These are phyloP conservation scores for Cubamyces lactineus DNA, from an alignment of 768 basidiomycete species.

Conservation along the genomic window DNA sequence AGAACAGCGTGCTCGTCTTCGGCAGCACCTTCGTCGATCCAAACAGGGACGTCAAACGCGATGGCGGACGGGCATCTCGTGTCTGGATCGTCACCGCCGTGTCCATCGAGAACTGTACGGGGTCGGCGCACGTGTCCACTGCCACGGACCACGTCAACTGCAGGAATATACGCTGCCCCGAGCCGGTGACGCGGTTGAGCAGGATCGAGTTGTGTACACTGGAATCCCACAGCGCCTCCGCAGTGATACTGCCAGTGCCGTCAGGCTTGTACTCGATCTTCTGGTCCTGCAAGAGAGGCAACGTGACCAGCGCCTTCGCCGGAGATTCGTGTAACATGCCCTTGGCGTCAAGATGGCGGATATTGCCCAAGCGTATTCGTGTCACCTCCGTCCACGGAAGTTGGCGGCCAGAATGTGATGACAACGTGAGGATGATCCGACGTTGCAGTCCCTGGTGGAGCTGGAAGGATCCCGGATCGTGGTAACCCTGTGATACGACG, in stretches of 20 bases:
- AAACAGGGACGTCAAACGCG: constrained; percentile 75
- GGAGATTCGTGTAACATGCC: constrained; percentile 80
- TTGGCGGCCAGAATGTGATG: constrained; percentile 87
- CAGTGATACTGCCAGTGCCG: constrained; percentile 73
- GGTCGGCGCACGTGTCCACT: constrained; percentile 82
- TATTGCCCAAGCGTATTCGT: constrained; percentile 77
- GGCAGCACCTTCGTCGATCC: constrained; percentile 75
- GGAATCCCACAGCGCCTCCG: constrained; percentile 89
- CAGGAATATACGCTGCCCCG: constrained; percentile 78
- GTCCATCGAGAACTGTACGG: constrained; percentile 89
- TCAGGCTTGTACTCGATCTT: constrained; percentile 77
- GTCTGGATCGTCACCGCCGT: constrained; percentile 81
- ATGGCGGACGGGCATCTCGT: constrained; percentile 85
- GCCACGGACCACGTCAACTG: constrained; percentile 78
- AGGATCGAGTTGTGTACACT: constrained; percentile 85
- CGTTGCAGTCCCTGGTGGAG: constrained; percentile 95
- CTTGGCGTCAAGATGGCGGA: constrained; percentile 83
- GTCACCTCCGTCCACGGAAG: constrained; percentile 85
- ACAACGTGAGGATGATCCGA: constrained; percentile 72
- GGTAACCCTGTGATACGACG: constrained; percentile 70
- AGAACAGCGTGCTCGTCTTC: constrained; percentile 85
- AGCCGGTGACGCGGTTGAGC: constrained; percentile 82
- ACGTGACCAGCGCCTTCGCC: constrained; percentile 68
- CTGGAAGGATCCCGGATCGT: constrained; percentile 85
- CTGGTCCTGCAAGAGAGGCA: constrained; percentile 77